Evolutionary conservation across 106 monocot species (phyloP).

Genomic region (Acorus gramineus): DNA sequence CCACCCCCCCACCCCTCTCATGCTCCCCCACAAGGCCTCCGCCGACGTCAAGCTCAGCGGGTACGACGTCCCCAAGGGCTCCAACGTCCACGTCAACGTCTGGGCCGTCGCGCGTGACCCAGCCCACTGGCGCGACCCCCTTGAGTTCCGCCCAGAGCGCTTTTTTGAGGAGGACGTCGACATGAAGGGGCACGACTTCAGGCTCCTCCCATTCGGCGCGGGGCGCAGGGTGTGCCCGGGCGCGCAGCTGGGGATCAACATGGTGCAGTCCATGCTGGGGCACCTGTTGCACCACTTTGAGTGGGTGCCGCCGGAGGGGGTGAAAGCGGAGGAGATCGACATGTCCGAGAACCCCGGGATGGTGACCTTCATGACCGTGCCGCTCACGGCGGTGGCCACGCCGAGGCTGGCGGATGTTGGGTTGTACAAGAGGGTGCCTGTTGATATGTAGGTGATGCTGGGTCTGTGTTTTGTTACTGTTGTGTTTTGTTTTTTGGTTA

Average conservation of each 20-base stretch:
- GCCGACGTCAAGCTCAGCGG: conserved; percentile 60
- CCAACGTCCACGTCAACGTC: conserved; percentile 75
- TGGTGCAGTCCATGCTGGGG: conserved; percentile 82
- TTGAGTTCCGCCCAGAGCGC: conserved; percentile 67
- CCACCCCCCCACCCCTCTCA: conserved; percentile 90
- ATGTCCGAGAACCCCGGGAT: conserved; percentile 80
- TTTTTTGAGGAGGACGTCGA: conserved; percentile 78
- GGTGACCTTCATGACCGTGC: conserved; percentile 76
- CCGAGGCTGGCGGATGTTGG: conserved; percentile 34
- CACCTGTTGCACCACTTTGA: conserved; percentile 82
- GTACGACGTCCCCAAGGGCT: conserved; percentile 71
- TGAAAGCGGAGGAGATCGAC: conserved; percentile 44
- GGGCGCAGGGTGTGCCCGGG: conserved; percentile 87
- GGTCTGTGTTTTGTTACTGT: too few species aligned
- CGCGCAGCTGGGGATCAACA: conserved; percentile 76
- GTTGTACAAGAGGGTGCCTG: conserved; percentile 44
- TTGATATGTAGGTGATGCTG: conserved; percentile 19
- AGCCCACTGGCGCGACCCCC: conserved; percentile 55
- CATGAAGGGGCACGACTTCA: conserved; percentile 77
- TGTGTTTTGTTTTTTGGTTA: too few species aligned
- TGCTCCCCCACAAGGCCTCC: conserved; percentile 83
- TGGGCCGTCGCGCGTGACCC: conserved; percentile 89
- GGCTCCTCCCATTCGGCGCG: conserved; percentile 82
- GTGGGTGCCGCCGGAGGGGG: conserved; percentile 62
- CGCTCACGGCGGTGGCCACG: conserved; percentile 50